These are phyloP conservation scores for Kwoniella dejecticola DNA, from an alignment of 768 basidiomycete genomes.

Conservation along the genomic window DNA sequence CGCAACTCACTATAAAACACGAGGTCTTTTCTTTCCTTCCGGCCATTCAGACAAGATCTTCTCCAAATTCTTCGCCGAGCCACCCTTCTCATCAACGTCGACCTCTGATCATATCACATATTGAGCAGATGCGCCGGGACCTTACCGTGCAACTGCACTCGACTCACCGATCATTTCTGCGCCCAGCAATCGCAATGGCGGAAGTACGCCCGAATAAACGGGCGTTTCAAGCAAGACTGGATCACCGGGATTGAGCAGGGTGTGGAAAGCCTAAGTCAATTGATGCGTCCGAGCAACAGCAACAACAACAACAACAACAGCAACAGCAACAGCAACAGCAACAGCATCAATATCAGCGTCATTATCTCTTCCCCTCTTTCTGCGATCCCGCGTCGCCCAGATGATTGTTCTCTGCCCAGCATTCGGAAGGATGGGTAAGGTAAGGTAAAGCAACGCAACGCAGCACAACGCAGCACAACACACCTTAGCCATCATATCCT, in stretches of 20 bases:
- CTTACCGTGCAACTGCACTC: too few relatives aligned
- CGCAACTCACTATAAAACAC: constrained; percentile 75
- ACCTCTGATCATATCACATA: constrained; percentile 65
- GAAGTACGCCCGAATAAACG: constrained; percentile 54
- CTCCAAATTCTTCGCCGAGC: constrained; percentile 65
- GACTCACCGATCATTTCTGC: constrained; percentile 53
- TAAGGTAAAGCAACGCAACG: not conserved
- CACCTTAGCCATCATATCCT: constrained; percentile 87
- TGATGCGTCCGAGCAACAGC: too few relatives aligned
- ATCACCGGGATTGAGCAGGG: constrained; percentile 77
- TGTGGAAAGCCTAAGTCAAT: constrained; percentile 69
- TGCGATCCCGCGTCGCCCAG: too few relatives aligned
- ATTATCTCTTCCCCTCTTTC: too few relatives aligned
- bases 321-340: too few relatives aligned
- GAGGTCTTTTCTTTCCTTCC: constrained; percentile 68
- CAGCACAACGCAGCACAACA: too few relatives aligned
- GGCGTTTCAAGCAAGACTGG: constrained; percentile 73
- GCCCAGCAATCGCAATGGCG: constrained; percentile 45
- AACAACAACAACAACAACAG: too few relatives aligned
- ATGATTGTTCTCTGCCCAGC: too few relatives aligned
- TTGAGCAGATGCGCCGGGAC: too few relatives aligned
- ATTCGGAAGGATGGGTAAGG: not conserved
- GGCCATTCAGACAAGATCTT: constrained; percentile 75
- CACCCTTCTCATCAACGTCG: constrained; percentile 72
- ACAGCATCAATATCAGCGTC: too few relatives aligned